A percentile compares a stretch with the other conserved stretches of the same genome.
Evolutionary conservation across 2,329 filamentous ascomycete species (phyloP).

Genomic region (Endocalyx cinctus): DNA sequence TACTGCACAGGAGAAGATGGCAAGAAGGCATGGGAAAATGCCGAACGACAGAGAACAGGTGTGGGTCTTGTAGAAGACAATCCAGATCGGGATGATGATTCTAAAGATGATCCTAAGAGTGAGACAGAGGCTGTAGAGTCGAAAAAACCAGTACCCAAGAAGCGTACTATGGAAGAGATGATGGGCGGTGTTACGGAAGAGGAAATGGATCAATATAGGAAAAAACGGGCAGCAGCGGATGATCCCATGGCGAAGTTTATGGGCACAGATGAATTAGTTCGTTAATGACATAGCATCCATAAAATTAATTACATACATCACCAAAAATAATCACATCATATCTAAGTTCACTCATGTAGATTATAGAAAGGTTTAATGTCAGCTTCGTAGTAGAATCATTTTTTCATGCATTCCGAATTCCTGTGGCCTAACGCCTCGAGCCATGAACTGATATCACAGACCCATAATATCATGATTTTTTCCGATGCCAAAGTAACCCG

Average conservation of each 20-base stretch:
- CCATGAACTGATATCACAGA: constrained; percentile 39
- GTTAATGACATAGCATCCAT: constrained; percentile 28
- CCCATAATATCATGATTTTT: constrained; percentile 28
- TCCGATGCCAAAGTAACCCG: constrained; percentile 24
- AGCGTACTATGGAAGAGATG: constrained; percentile 75
- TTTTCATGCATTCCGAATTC: constrained; percentile 32
- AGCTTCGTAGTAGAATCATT: too few species aligned
- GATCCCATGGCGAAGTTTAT: constrained; percentile 86
- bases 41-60: constrained; percentile 56
- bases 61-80: constrained; percentile 33
- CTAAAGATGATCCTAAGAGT: constrained; percentile 16
- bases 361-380: constrained; percentile 16
- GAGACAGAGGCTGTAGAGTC: constrained; percentile 15
- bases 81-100: constrained; percentile 17
- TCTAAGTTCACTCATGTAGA: too few species aligned
- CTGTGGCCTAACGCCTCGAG: constrained; percentile 50
- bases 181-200: constrained; percentile 73
- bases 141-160: constrained; percentile 44
- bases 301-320: neutral
- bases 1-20: constrained; percentile 95
- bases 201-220: constrained; percentile 81
- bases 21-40: constrained; percentile 72
- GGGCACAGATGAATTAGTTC: constrained; percentile 64
- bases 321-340: constrained; percentile 11
- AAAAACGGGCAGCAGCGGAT: constrained; percentile 66